Conservation (phyloP, 208 protist species). For the Phytomonas sp. region DNA sequence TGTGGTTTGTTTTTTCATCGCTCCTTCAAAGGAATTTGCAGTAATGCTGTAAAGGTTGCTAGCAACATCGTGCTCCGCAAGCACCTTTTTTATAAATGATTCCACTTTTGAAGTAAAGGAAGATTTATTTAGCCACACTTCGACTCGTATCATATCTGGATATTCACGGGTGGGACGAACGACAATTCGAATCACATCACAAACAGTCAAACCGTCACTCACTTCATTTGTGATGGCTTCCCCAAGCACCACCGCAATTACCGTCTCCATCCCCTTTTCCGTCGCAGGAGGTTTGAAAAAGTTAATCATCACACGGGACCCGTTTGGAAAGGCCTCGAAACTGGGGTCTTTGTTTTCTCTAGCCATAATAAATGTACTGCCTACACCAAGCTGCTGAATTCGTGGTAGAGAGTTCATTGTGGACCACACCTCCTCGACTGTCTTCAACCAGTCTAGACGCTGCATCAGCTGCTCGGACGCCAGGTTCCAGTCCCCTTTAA, state of each 20-base stretch:
- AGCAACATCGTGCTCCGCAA: slow-evolving; percentile 40
- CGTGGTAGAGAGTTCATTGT: slow-evolving; percentile 84
- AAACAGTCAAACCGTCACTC: slow-evolving; percentile 50
- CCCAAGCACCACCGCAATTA: slow-evolving; percentile 67
- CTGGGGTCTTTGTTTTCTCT: slow-evolving; percentile 78
- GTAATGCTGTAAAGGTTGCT: slow-evolving; percentile 44
- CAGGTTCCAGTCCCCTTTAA: slow-evolving; percentile 82
- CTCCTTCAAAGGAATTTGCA: slow-evolving; percentile 46
- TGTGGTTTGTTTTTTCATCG: slow-evolving; percentile 7
- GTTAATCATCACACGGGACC: slow-evolving; percentile 68
- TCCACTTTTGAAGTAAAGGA: slow-evolving; percentile 41
- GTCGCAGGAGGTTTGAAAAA: slow-evolving; percentile 49
- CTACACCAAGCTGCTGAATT: slow-evolving; percentile 67
- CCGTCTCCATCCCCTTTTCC: slow-evolving; percentile 52
- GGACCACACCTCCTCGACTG: slow-evolving; percentile 86
- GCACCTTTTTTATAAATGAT: slow-evolving; percentile 32
- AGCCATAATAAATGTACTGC: slow-evolving; percentile 76
- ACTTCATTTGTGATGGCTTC: slow-evolving; percentile 53
- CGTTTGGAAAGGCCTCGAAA: slow-evolving; percentile 84
- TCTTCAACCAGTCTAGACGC: slow-evolving; percentile 74
- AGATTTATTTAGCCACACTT: slow-evolving; percentile 83
- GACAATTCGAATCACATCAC: slow-evolving; percentile 78
- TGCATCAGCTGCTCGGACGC: slow-evolving; percentile 59
- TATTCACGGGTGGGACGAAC: slow-evolving; percentile 54
- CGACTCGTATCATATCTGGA: slow-evolving; percentile 59